Evolutionary conservation across 1,139 yeast genomes (phyloP).

Genomic region (Saccharomyces hybrid): DNA sequence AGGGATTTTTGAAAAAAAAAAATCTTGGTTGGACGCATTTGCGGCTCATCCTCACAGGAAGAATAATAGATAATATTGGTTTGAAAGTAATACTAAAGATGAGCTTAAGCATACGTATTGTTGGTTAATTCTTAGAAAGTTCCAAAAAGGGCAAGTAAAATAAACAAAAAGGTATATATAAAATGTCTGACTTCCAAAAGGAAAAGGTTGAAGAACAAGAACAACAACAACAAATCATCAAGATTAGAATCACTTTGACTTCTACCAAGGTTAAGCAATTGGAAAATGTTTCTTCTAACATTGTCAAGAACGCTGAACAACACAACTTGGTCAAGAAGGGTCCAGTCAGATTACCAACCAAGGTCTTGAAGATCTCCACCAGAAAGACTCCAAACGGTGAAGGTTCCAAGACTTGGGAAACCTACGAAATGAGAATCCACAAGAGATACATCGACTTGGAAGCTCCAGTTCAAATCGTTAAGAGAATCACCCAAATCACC

Average conservation of each 20-base stretch:
- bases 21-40: not conserved
- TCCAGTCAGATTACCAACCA: conserved; percentile 99
- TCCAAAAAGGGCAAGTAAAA: conserved; percentile 5
- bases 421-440: conserved; percentile 99
- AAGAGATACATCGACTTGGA: conserved; percentile 98
- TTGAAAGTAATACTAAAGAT: not conserved
- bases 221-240: conserved; percentile 81
- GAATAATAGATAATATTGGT: not conserved
- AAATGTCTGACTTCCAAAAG: conserved; percentile 78
- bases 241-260: conserved; percentile 98
- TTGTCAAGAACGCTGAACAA: conserved; percentile 80
- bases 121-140: not conserved
- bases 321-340: conserved; percentile 87
- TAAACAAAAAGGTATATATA: conserved; percentile 37
- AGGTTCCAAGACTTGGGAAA: conserved; percentile 99
- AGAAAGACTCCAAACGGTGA: conserved; percentile 99
- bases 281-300: conserved; percentile 87
- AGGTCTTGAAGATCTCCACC: conserved; percentile 96
- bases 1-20: not conserved
- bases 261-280: conserved; percentile 98
- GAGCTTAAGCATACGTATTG: not conserved
- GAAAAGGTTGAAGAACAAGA: conserved; percentile 76
- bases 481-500: conserved; percentile 92
- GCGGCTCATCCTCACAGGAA: not conserved
- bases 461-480: conserved; percentile 91